phyloP scores from a whole-genome alignment of 352 stramenopile genomes.

The Globisporangium apiculatum region DNA sequence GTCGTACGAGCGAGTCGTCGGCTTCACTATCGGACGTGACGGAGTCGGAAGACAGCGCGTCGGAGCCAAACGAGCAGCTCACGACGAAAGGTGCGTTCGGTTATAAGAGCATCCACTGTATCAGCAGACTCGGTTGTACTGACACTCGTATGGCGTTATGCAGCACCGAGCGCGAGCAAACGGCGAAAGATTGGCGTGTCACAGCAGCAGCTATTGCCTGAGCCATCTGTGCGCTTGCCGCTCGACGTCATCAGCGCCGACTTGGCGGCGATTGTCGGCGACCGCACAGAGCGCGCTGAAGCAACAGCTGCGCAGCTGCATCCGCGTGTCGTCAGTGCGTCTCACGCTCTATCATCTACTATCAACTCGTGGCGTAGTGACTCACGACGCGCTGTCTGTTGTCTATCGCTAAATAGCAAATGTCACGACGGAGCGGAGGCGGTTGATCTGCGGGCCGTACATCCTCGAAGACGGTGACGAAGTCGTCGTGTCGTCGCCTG shows the following conservation, averaged over 20 bases:
- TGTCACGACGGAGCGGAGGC: conserved; percentile 43
- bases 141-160: neutral
- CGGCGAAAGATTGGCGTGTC: conserved; percentile 28
- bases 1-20: neutral
- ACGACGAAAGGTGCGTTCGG: conserved; percentile 6
- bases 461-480: conserved; percentile 80
- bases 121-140: neutral
- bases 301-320: conserved; percentile 18
- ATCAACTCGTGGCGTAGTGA: neutral
- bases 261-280: conserved; percentile 40
- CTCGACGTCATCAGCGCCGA: conserved; percentile 52
- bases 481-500: conserved; percentile 51
- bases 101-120: too few relatives aligned
- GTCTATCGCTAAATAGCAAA: too few relatives aligned
- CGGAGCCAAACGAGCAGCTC: conserved; percentile 6
- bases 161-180: conserved; percentile 23
- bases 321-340: conserved; percentile 18
- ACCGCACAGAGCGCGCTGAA: conserved; percentile 24
- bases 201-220: conserved; percentile 18
- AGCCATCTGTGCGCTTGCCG: conserved; percentile 38
- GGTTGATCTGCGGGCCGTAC: conserved; percentile 60
- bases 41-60: conserved; percentile 5
- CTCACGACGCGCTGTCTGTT: too few relatives aligned
- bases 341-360: conserved; percentile 3
- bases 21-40: conserved; percentile 3